Percentiles rank a stretch among this genome's conserved stretches.
These are phyloP conservation scores for Wilcoxina mikolae DNA, from an alignment of 495 filamentous ascomycete species.

Conservation along the genomic window DNA sequence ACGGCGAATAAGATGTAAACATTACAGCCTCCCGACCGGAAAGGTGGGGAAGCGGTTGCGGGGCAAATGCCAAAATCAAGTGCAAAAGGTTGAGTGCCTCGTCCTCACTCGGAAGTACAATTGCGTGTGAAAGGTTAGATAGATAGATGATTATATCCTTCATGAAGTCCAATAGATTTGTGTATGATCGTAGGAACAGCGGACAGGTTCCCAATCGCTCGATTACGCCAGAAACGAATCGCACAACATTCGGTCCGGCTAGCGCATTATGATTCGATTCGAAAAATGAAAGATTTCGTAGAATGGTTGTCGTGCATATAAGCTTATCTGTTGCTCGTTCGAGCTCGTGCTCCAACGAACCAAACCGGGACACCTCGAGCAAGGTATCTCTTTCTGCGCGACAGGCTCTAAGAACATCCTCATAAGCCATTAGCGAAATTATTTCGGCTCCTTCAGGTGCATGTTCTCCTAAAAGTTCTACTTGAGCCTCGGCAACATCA, in stretches of 20 bases:
- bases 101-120: conserved; percentile 73
- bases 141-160: conserved; percentile 83
- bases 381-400: conserved; percentile 54
- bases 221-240: conserved; percentile 66
- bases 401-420: conserved; percentile 68
- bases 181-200: conserved; percentile 61
- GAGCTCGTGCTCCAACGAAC: conserved; percentile 63
- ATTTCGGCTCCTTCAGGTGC: conserved; percentile 70
- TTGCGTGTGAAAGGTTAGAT: conserved; percentile 66
- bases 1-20: conserved; percentile 68
- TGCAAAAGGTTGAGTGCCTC: conserved; percentile 76
- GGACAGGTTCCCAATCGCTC: conserved; percentile 80
- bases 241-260: conserved; percentile 57
- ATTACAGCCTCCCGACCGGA: conserved; percentile 43
- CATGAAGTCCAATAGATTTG: conserved; percentile 86
- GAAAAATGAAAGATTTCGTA: conserved; percentile 82
- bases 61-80: conserved; percentile 81
- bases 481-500: conserved; percentile 79
- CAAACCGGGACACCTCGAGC: conserved; percentile 55
- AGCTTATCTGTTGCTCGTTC: conserved; percentile 75
- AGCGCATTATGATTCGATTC: conserved; percentile 59
- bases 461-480: conserved; percentile 63
- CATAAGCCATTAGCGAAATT: conserved; percentile 66
- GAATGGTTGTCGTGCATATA: conserved; percentile 78
- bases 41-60: conserved; percentile 45